These are phyloP conservation scores for Rhinocladiella similis DNA, from an alignment of 2,329 filamentous ascomycete genomes.

Conservation along the genomic window DNA sequence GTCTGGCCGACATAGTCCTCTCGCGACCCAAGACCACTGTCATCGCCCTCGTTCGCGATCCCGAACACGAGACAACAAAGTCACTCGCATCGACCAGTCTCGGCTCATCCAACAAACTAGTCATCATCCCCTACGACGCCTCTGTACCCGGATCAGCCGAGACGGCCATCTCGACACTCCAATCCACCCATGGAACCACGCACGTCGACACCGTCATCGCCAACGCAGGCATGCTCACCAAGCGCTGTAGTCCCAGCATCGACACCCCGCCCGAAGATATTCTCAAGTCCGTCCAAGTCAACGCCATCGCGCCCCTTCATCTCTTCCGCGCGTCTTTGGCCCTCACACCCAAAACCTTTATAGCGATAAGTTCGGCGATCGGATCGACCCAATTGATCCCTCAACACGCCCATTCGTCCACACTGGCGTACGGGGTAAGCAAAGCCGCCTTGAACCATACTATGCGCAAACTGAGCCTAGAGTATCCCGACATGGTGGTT, in stretches of 20 bases:
- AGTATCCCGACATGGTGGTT: conserved; percentile 7
- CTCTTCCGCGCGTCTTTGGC: conserved; percentile 30
- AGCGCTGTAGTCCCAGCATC: conserved; percentile 60
- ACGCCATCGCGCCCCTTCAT: conserved; percentile 38
- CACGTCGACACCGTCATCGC: conserved; percentile 54
- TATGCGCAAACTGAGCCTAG: conserved; percentile 5
- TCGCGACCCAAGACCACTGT: conserved; percentile 28
- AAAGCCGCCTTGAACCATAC: conserved; percentile 12
- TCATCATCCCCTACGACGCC: conserved; percentile 30
- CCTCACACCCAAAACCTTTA: conserved; percentile 25
- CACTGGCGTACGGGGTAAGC: conserved; percentile 7
- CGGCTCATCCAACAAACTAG: conserved; percentile 4
- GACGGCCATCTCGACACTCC: conserved; percentile 36
- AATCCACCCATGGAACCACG: conserved; percentile 37
- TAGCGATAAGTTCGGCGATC: conserved; percentile 28
- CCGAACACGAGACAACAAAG: conserved; percentile 28
- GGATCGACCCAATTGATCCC: conserved; percentile 4
- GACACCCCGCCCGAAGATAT: conserved; percentile 24
- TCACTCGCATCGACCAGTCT: conserved; percentile 6
- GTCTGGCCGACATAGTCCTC: conserved; percentile 31
- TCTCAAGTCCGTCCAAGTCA: conserved; percentile 25
- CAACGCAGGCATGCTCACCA: conserved; percentile 52
- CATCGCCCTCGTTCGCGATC: conserved; percentile 23
- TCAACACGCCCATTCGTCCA: background rate
- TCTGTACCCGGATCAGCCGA: conserved; percentile 27